A percentile compares a stretch with the other conserved stretches of the same genome.
Evolutionary conservation across 495 filamentous ascomycete genomes (phyloP).

Genomic region (Articulospora tetracladia): DNA sequence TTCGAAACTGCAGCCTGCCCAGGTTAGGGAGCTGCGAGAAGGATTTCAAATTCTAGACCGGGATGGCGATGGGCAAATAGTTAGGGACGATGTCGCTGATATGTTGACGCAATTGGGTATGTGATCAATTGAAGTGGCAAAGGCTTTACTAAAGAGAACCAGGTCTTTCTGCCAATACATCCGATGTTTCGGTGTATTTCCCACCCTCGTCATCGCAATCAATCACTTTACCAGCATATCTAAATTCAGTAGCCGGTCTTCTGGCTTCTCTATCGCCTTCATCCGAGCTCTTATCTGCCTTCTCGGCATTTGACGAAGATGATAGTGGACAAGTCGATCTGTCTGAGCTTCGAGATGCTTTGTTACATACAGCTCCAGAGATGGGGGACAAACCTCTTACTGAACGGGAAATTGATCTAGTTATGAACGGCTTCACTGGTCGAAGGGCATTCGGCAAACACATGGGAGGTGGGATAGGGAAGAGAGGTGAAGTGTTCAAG

Average conservation of each 20-base stretch:
- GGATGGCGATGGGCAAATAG: constrained; percentile 71
- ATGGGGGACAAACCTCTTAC: constrained; percentile 63
- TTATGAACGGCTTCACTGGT: constrained; percentile 79
- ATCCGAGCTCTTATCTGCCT: constrained; percentile 76
- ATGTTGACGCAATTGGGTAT: constrained; percentile 76
- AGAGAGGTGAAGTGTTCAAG: constrained; percentile 69
- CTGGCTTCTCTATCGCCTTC: constrained; percentile 69
- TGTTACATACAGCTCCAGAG: constrained; percentile 77
- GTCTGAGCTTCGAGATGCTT: constrained; percentile 72
- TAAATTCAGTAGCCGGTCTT: constrained; percentile 69
- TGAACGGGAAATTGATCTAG: constrained; percentile 74
- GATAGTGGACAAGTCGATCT: constrained; percentile 92
- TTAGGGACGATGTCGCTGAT: constrained; percentile 72
- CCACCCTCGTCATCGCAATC: constrained; percentile 60
- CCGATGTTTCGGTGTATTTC: constrained; percentile 71
- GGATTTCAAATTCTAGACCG: constrained; percentile 84
- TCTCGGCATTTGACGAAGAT: constrained; percentile 92
- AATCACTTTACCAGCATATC: constrained; percentile 78
- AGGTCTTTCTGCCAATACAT: constrained; percentile 48
- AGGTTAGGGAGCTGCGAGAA: constrained; percentile 73
- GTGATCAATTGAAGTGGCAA: constrained; percentile 6
- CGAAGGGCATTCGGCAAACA: constrained; percentile 67
- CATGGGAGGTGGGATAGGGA: constrained; percentile 33
- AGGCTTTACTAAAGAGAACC: background rate
- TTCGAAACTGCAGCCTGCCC: constrained; percentile 59